Conservation (phyloP, 2,329 filamentous ascomycete genomes). For the Botrytis sinoallii region DNA sequence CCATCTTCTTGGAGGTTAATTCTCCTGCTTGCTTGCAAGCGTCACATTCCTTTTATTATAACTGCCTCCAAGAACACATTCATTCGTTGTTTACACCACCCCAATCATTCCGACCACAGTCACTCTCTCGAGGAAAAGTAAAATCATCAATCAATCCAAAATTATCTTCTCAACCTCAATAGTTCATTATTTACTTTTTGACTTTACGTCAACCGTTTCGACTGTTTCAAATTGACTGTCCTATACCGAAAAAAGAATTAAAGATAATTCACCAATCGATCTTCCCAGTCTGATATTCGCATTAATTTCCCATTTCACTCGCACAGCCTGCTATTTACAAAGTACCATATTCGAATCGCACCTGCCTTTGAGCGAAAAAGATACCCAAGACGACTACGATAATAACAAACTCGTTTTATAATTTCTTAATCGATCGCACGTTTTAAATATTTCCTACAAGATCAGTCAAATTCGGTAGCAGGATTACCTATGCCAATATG, state of each 20-base stretch:
- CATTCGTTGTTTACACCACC: slow-evolving; percentile 38
- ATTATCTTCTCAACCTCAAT: neutral
- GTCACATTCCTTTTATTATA: slow-evolving; percentile 50
- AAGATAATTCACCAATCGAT: slow-evolving; percentile 8
- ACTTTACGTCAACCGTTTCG: neutral
- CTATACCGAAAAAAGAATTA: neutral
- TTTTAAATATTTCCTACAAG: neutral
- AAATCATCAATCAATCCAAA: neutral
- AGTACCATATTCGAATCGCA: slow-evolving; percentile 21
- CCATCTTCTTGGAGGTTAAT: slow-evolving; percentile 23
- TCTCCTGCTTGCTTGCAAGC: slow-evolving; percentile 52
- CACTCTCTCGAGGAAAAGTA: slow-evolving; percentile 35
- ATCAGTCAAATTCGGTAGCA: slow-evolving; percentile 16
- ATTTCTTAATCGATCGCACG: slow-evolving; percentile 6
- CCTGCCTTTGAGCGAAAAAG: slow-evolving; percentile 21
- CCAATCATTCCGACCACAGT: slow-evolving; percentile 34
- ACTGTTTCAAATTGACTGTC: neutral
- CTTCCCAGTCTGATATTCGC: neutral
- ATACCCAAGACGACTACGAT: neutral
- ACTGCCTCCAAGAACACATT: slow-evolving; percentile 34
- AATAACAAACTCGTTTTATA: slow-evolving; percentile 1
- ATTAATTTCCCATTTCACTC: slow-evolving; percentile 4
- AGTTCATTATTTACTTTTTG: neutral
- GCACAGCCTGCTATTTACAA: neutral
- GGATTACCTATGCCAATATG: slow-evolving; percentile 25